A percentile compares a stretch with the other conserved stretches of the same genome.
These are phyloP conservation scores for Solanum paucissectum DNA, from an alignment of 257 asterid species.

Conservation along the genomic window DNA sequence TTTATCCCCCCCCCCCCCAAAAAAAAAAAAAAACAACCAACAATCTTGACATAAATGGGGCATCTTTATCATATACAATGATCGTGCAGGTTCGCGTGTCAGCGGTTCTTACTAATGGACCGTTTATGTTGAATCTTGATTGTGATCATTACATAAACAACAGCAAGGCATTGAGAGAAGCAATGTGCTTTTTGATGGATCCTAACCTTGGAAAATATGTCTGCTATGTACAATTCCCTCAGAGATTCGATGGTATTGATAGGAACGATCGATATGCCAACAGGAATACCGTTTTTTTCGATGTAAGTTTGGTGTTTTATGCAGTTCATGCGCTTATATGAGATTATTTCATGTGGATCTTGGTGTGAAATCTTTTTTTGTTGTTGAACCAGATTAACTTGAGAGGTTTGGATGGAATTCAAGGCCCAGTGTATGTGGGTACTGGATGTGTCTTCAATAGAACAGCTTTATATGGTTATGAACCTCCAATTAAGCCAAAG, in stretches of 20 bases:
- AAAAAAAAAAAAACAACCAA: too few species aligned
- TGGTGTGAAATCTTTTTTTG: conserved; percentile 1
- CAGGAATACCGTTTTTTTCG: conserved; percentile 94
- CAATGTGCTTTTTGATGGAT: conserved; percentile 97
- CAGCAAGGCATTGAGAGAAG: conserved; percentile 96
- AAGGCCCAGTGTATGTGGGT: conserved; percentile 96
- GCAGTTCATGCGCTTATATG: not conserved
- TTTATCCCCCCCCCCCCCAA: too few species aligned
- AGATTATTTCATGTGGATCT: not conserved
- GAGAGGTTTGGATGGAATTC: conserved; percentile 96
- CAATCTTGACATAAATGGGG: not conserved
- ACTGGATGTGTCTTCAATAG: conserved; percentile 97
- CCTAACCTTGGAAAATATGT: conserved; percentile 96
- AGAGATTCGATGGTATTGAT: conserved; percentile 95
- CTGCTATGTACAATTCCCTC: conserved; percentile 96
- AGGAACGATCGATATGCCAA: conserved; percentile 93
- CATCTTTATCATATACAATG: conserved; percentile 7
- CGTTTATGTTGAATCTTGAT: conserved; percentile 95
- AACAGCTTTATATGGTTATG: conserved; percentile 87
- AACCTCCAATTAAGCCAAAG: conserved; percentile 87
- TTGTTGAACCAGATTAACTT: conserved; percentile 56
- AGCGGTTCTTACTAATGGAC: conserved; percentile 96
- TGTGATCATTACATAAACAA: conserved; percentile 97
- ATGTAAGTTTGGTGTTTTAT: conserved; percentile 40
- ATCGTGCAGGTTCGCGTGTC: conserved; percentile 85